Percentiles rank a stretch among this genome's conserved stretches.
Evolutionary conservation across 2,329 filamentous ascomycete genomes (phyloP).

Genomic region (Colletotrichum filicis): DNA sequence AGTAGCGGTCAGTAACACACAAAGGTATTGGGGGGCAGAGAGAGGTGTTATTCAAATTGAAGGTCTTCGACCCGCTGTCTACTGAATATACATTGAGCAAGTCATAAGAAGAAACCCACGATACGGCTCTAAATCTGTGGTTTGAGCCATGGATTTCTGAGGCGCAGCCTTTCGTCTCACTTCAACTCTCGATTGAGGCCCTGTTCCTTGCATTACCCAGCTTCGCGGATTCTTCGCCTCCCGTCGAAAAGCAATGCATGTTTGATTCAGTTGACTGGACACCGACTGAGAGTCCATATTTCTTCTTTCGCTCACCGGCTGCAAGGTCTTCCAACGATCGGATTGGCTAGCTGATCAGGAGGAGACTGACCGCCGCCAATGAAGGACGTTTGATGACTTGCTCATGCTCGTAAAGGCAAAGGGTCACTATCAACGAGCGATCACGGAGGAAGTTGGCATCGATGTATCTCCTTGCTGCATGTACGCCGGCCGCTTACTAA

Average conservation of each 20-base stretch:
- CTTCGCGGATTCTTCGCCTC: neutral
- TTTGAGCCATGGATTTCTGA: neutral
- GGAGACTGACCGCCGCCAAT: neutral
- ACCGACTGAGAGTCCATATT: neutral
- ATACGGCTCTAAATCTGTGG: neutral
- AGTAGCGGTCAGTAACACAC: neutral
- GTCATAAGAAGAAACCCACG: neutral
- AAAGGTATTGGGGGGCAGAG: neutral
- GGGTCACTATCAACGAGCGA: neutral
- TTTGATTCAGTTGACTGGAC: neutral
- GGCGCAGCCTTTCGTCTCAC: neutral
- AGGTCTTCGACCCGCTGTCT: neutral
- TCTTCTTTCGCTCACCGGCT: constrained; percentile 13
- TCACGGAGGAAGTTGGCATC: neutral
- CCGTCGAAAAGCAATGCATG: neutral
- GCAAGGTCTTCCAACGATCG: neutral
- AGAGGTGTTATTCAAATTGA: neutral
- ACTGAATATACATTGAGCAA: neutral
- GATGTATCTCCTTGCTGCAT: neutral
- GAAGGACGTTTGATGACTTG: neutral
- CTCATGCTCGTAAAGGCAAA: neutral
- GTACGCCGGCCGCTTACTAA: neutral
- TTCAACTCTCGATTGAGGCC: neutral
- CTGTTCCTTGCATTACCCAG: neutral
- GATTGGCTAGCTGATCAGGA: neutral